These are phyloP conservation scores for Gentiana straminea DNA, from an alignment of 257 asterid species.

Conservation along the genomic window DNA sequence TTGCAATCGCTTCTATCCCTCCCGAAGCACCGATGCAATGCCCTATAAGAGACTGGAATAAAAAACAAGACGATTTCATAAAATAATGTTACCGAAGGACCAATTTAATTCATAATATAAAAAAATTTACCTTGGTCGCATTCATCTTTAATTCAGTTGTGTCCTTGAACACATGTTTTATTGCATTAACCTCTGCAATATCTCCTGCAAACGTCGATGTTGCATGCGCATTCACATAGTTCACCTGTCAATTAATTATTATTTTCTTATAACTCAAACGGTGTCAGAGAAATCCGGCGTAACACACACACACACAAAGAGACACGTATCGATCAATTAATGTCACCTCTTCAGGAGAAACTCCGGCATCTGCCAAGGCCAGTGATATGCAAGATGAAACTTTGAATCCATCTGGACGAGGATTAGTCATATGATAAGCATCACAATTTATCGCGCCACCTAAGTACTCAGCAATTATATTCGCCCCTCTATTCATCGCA, in stretches of 20 bases:
- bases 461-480: constrained; percentile 26
- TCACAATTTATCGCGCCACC: constrained; percentile 35
- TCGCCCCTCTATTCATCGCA: constrained; percentile 32
- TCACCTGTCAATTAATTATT: constrained; percentile 27
- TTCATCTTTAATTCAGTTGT: constrained; percentile 66
- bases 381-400: constrained; percentile 35
- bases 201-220: constrained; percentile 80
- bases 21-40: constrained; percentile 94
- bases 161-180: constrained; percentile 55
- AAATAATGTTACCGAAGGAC: too few relatives aligned
- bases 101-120: too few relatives aligned
- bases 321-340: too few relatives aligned
- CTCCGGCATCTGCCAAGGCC: constrained; percentile 31
- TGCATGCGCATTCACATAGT: constrained; percentile 71
- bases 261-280: too few relatives aligned
- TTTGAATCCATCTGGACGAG: constrained; percentile 36
- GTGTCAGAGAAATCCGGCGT: too few relatives aligned
- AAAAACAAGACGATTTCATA: too few relatives aligned
- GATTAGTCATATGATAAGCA: constrained; percentile 40
- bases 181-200: constrained; percentile 61
- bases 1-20: constrained; percentile 88
- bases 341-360: constrained; percentile 66
- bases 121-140: constrained; percentile 38
- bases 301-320: too few relatives aligned
- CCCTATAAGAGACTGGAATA: constrained; percentile 74